Evolutionary conservation across 2,329 filamentous ascomycete species (phyloP).

Genomic region (Pseudopyrenochaeta lycopersici): DNA sequence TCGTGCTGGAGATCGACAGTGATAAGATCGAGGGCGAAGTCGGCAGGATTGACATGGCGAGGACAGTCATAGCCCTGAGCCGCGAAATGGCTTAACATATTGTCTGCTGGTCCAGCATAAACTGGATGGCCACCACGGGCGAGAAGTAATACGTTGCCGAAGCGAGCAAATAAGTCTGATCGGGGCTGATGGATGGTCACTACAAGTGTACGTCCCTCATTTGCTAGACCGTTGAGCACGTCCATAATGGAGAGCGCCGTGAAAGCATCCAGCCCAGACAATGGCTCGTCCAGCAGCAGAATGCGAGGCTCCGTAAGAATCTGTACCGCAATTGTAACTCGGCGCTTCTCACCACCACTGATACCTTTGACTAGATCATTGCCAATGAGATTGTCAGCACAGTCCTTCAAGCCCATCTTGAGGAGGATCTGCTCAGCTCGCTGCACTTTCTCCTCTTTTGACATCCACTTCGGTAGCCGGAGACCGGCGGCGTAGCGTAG

Average conservation of each 20-base stretch:
- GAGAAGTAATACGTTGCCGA: slow-evolving; percentile 75
- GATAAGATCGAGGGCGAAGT: slow-evolving; percentile 80
- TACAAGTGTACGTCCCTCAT: slow-evolving; percentile 77
- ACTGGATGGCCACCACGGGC: slow-evolving; percentile 74
- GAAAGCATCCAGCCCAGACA: slow-evolving; percentile 79
- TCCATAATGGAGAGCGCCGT: slow-evolving; percentile 77
- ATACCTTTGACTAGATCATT: slow-evolving; percentile 79
- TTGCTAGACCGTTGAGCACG: slow-evolving; percentile 73
- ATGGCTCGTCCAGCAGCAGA: slow-evolving; percentile 78
- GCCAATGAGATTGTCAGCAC: slow-evolving; percentile 77
- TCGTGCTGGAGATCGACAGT: slow-evolving; percentile 77
- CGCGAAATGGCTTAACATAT: slow-evolving; percentile 73
- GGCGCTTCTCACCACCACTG: slow-evolving; percentile 79
- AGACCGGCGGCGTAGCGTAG: slow-evolving; percentile 73
- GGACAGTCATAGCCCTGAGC: slow-evolving; percentile 71
- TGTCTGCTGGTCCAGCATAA: slow-evolving; percentile 69
- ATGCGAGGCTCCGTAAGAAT: slow-evolving; percentile 79
- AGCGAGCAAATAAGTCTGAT: slow-evolving; percentile 75
- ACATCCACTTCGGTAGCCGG: slow-evolving; percentile 75
- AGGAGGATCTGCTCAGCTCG: slow-evolving; percentile 76
- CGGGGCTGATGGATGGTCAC: slow-evolving; percentile 82
- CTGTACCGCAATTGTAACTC: slow-evolving; percentile 80
- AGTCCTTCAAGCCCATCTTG: slow-evolving; percentile 81
- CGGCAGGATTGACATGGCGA: slow-evolving; percentile 76
- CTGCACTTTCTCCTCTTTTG: slow-evolving; percentile 70